Evolutionary conservation across 2,329 filamentous ascomycete species (phyloP).

Genomic region (Hymenoscyphus scutula): DNA sequence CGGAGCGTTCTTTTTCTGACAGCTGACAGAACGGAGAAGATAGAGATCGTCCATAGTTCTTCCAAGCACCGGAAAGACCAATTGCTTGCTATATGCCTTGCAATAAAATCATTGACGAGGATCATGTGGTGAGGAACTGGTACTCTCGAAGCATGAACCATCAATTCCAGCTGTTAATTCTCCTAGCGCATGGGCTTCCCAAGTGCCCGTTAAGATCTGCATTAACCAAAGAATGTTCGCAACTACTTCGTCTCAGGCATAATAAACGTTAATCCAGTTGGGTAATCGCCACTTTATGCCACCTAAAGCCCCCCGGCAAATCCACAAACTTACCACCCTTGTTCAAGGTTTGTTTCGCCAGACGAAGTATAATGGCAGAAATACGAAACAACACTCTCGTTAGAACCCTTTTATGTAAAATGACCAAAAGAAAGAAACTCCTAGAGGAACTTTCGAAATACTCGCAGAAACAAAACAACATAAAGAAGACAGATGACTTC

Average conservation of each 20-base stretch:
- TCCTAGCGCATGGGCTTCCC: background rate
- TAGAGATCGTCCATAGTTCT: background rate
- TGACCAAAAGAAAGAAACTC: background rate
- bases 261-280: background rate
- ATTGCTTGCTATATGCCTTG: background rate
- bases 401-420: background rate
- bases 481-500: too few relatives aligned
- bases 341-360: background rate
- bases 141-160: background rate
- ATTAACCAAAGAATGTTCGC: background rate
- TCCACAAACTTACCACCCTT: background rate
- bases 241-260: background rate
- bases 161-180: background rate
- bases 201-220: background rate
- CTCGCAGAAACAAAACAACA: too few relatives aligned
- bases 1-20: too few relatives aligned
- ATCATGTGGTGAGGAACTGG: background rate
- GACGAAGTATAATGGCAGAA: background rate
- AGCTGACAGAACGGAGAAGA: background rate
- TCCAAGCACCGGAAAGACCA: background rate
- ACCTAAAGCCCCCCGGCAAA: too few relatives aligned
- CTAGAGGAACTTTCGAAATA: too few relatives aligned
- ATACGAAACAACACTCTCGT: background rate
- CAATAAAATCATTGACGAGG: background rate
- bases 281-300: background rate